A percentile compares a stretch with the other conserved stretches of the same genome.
Conservation (phyloP, 2,329 filamentous ascomycete genomes). For the Fusarium sp. region DNA sequence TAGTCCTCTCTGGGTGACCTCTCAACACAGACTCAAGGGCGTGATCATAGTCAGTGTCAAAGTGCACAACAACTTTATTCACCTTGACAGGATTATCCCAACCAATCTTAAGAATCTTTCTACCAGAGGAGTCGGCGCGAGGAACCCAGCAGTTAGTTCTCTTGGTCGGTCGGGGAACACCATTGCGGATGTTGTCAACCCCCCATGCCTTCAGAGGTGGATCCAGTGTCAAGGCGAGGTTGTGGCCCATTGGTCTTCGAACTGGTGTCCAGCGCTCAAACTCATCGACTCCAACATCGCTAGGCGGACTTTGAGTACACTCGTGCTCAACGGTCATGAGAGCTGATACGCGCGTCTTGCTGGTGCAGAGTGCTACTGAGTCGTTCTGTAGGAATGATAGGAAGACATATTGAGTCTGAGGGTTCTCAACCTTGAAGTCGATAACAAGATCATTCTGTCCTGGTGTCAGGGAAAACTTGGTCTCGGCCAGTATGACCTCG, state of each 20-base stretch:
- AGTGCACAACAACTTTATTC: neutral
- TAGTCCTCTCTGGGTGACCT: slow-evolving; percentile 6
- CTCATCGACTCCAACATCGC: slow-evolving; percentile 1
- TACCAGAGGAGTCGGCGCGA: neutral
- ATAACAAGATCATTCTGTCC: slow-evolving; percentile 5
- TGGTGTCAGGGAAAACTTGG: neutral
- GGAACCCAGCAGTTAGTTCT: slow-evolving; percentile 17
- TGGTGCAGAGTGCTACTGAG: slow-evolving; percentile 4
- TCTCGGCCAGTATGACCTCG: slow-evolving; percentile 1
- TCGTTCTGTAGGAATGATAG: slow-evolving; percentile 5
- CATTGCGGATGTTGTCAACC: neutral
- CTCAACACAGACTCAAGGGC: slow-evolving; percentile 6
- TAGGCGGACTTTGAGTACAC: neutral
- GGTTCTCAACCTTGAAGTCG: neutral
- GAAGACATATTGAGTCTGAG: slow-evolving; percentile 15
- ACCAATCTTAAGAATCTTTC: neutral
- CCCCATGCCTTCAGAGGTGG: neutral
- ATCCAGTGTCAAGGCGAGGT: neutral
- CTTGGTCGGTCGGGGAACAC: neutral
- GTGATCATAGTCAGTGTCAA: slow-evolving; percentile 16
- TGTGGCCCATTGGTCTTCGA: neutral
- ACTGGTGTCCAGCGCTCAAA: slow-evolving; percentile 18
- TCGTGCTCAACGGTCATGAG: slow-evolving; percentile 18
- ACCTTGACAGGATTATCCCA: neutral
- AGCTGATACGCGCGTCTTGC: slow-evolving; percentile 1